phyloP scores from a whole-genome alignment of 805 yeast genomes.

The Jamesozyma lodderae region DNA sequence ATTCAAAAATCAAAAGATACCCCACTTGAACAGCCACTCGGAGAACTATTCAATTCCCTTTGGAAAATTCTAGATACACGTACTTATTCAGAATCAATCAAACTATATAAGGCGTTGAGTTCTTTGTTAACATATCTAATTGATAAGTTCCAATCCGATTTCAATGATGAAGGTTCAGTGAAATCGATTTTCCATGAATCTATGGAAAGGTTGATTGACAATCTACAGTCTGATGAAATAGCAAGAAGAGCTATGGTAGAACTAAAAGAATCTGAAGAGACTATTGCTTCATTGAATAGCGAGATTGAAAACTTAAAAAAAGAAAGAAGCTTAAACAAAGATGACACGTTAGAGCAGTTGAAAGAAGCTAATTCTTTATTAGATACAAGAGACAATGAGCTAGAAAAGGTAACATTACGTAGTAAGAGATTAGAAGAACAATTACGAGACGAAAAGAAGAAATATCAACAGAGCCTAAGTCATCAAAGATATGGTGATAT shows the following conservation, averaged over 20 bases:
- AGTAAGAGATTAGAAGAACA: slow-evolving; percentile 53
- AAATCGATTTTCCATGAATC: slow-evolving; percentile 70
- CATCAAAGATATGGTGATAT: slow-evolving; percentile 11
- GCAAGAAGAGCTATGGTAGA: slow-evolving; percentile 67
- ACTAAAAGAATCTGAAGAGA: slow-evolving; percentile 39
- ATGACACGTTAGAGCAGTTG: slow-evolving; percentile 46
- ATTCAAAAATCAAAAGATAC: slow-evolving; percentile 35
- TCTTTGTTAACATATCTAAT: slow-evolving; percentile 57
- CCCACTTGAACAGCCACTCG: slow-evolving; percentile 58
- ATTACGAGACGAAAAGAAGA: slow-evolving; percentile 19
- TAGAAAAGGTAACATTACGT: slow-evolving; percentile 46
- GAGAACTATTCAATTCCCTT: slow-evolving; percentile 44
- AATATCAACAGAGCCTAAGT: slow-evolving; percentile 13
- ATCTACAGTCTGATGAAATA: slow-evolving; percentile 76
- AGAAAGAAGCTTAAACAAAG: slow-evolving; percentile 52
- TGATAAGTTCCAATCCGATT: slow-evolving; percentile 40
- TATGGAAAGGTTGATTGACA: slow-evolving; percentile 59
- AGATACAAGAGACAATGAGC: slow-evolving; percentile 45
- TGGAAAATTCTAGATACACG: slow-evolving; percentile 46
- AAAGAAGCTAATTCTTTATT: slow-evolving; percentile 55
- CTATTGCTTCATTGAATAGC: slow-evolving; percentile 46
- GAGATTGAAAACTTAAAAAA: slow-evolving; percentile 51
- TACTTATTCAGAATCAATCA: slow-evolving; percentile 38
- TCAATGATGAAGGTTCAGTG: slow-evolving; percentile 32
- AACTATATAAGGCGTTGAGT: slow-evolving; percentile 37